Base-by-base conservation (phyloP, 148 eudicot genomes). In the Pharnaceum exiguum region DNA sequence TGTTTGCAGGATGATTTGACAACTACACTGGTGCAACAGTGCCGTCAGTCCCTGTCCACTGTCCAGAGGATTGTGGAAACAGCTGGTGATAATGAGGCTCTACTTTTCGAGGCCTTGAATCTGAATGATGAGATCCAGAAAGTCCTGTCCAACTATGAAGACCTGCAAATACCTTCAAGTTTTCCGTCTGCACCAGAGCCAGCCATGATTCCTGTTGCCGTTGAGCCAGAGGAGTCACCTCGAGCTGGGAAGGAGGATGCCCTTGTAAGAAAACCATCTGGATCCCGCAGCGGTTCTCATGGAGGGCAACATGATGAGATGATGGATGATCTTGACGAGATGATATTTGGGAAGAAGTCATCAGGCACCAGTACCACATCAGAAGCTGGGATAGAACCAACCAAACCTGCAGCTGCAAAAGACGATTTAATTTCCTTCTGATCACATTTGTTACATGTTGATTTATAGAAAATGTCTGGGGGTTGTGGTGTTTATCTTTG, bases 311-410 rank as follows among this genome's bases (percentile, higher is more conserved):
- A 81, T 31, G 90, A 86, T 60, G 96, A 93, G 9, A 81, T 85
- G 96, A 77, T 93, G 96, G 90, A 91, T 25, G 96, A 91, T 72
- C 96, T 91, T 2, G 95, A 88, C 54, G 96, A 93, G 80, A 93
- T 88, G 96, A 89, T 93, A 22, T 94, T 94, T 40, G 99, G 96
- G 42, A 89, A 51, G 46, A 86, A 83, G 60, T 65, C 75, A 10
- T 7, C 73, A 5, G n/a, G n/a, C n/a, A n/a, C n/a, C n/a, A 89
- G 82, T 7, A 65, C 82, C 46, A 57, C 86, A 2, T 77, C 96
- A 5, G 80, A 77, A 33, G 63, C 44, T 8, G 77, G 78, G 17
- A 51, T 70, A 29, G 73, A 76, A 36, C 66, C 77, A 2, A 84
- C 80, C 60, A 84, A 87, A 54, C 75, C 74, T 44, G 56, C 75